Percentiles rank a stretch among this genome's conserved stretches.
Evolutionary conservation across 1,284 basidiomycete genomes (phyloP).

Genomic region (Trichosporon inkin): DNA sequence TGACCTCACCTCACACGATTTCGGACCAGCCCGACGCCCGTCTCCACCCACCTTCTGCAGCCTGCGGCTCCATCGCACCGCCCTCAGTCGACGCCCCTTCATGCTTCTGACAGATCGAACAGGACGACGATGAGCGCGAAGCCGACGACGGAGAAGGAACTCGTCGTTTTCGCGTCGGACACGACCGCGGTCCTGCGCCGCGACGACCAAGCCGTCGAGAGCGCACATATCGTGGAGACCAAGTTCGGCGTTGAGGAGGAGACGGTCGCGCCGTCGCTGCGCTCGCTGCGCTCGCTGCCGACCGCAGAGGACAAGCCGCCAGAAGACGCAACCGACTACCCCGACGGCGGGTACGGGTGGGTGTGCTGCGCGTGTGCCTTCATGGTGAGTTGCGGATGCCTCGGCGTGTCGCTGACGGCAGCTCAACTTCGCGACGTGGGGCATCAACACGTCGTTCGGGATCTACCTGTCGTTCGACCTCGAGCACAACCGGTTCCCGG

Average conservation of each 20-base stretch:
- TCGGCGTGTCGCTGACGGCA: conserved; percentile 14
- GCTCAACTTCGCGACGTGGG: conserved; percentile 35
- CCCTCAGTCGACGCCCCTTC: not conserved
- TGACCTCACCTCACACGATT: not conserved
- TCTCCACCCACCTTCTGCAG: not conserved
- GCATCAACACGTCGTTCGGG: conserved; percentile 52
- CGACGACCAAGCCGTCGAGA: not conserved
- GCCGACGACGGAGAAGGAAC: not conserved
- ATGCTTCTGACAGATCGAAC: not conserved
- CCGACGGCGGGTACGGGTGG: conserved; percentile 53
- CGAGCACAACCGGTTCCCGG: conserved; percentile 45
- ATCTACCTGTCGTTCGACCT: conserved; percentile 51
- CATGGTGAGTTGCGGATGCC: conserved; percentile 12
- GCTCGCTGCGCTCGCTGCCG: conserved; percentile 8
- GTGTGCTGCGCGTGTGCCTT: conserved; percentile 37
- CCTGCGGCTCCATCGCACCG: not conserved
- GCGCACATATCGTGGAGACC: not conserved
- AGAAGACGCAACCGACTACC: conserved; percentile 24
- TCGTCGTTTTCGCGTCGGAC: not conserved
- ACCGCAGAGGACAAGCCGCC: conserved; percentile 12
- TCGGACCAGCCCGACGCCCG: not conserved
- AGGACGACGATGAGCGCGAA: not conserved
- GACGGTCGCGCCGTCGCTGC: not conserved
- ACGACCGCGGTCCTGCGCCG: not conserved
- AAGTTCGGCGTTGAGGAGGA: conserved; percentile 3